Evolutionary conservation across 1,284 basidiomycete genomes (phyloP).

Genomic region (Ustilago bromivora): DNA sequence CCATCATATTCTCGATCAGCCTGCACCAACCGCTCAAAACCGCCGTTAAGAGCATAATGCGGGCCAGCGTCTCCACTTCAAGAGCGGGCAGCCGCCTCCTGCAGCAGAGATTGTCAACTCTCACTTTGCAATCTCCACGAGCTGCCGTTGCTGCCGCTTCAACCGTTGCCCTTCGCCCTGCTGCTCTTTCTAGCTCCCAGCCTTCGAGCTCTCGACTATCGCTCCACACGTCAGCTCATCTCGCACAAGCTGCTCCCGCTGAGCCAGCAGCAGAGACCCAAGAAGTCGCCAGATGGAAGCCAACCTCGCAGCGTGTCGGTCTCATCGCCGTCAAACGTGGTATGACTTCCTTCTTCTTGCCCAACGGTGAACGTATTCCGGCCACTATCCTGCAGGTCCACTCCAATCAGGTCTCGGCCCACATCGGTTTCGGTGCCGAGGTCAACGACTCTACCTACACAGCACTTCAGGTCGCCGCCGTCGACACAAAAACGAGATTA

Average conservation of each 20-base stretch:
- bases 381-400: conserved; percentile 93
- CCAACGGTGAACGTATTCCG: conserved; percentile 85
- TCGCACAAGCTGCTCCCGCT: conserved; percentile 29
- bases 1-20: neutral
- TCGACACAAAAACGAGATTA: conserved; percentile 73
- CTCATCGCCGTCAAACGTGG: conserved; percentile 94
- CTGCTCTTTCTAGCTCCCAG: conserved; percentile 7
- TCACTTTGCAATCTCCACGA: conserved; percentile 29
- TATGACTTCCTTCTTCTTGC: conserved; percentile 94
- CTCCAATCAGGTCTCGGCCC: conserved; percentile 58
- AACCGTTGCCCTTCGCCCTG: conserved; percentile 6
- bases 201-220: conserved; percentile 10
- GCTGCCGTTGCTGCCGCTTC: conserved; percentile 20
- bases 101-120: conserved; percentile 32
- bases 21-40: neutral
- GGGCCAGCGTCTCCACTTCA: conserved; percentile 29
- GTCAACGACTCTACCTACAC: conserved; percentile 43
- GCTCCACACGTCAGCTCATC: conserved; percentile 31
- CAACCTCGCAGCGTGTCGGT: conserved; percentile 84
- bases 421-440: conserved; percentile 40
- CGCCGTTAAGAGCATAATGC: conserved; percentile 11
- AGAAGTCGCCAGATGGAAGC: conserved; percentile 76
- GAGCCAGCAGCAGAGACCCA: conserved; percentile 10
- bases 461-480: conserved; percentile 71
- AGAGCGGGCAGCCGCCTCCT: conserved; percentile 36